Percentiles rank a stretch among this genome's conserved stretches.
Evolutionary conservation across 1,139 yeast species (phyloP).

Genomic region (Yamadazyma friedrichii): DNA sequence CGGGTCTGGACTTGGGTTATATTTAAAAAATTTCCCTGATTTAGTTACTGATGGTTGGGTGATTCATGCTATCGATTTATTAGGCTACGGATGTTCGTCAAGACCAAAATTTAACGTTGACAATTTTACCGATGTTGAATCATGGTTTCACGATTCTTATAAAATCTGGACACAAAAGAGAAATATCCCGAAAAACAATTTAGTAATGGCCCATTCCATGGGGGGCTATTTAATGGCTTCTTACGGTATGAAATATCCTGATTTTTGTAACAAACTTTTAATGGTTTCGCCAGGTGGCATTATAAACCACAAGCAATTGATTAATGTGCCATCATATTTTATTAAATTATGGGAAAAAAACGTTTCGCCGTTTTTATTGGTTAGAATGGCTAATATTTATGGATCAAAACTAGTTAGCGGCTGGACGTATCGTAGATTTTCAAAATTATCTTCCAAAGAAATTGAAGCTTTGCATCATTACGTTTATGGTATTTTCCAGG

Average conservation of each 20-base stretch:
- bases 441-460: conserved; percentile 43
- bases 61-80: conserved; percentile 67
- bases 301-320: conserved; percentile 40
- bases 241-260: conserved; percentile 45
- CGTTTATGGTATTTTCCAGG: conserved; percentile 68
- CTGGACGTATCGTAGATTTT: conserved; percentile 72
- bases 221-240: conserved; percentile 57
- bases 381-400: conserved; percentile 60
- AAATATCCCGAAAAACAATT: conserved; percentile 29
- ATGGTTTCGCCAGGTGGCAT: conserved; percentile 70
- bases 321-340: conserved; percentile 61
- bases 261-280: conserved; percentile 45
- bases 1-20: conserved; percentile 78
- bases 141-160: conserved; percentile 54
- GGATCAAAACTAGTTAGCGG: conserved; percentile 75
- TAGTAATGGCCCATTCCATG: conserved; percentile 62
- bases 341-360: conserved; percentile 66
- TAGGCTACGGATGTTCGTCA: conserved; percentile 78
- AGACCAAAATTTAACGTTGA: conserved; percentile 44
- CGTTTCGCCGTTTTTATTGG: conserved; percentile 67
- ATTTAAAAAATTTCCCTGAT: conserved; percentile 55
- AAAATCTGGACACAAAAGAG: conserved; percentile 43
- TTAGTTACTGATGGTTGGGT: conserved; percentile 50
- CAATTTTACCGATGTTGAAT: conserved; percentile 39
- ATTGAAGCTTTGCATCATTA: conserved; percentile 55